Conservation (phyloP, 2,329 filamentous ascomycete species). For the Drechslerella coelobrocha region DNA sequence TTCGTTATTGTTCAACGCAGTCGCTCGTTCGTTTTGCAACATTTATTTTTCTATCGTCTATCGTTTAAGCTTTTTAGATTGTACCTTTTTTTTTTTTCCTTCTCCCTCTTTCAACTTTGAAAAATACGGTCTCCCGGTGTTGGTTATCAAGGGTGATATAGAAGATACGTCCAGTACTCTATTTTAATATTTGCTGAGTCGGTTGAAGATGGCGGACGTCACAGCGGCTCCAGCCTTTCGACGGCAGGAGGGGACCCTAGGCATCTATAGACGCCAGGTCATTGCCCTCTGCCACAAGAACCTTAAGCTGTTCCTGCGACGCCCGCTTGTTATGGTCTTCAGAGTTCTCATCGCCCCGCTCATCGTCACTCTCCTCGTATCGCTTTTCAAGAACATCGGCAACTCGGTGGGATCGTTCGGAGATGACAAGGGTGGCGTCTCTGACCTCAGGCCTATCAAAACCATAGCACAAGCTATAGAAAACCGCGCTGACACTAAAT, state of each 20-base stretch:
- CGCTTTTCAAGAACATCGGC: constrained; percentile 31
- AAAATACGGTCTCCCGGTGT: too few species aligned
- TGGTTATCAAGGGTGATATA: too few species aligned
- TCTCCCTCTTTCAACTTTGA: too few species aligned
- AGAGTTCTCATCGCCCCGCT: constrained; percentile 40
- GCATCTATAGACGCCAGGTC: constrained; percentile 31
- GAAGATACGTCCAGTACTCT: too few species aligned
- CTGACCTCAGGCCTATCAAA: constrained; percentile 63
- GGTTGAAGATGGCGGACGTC: constrained; percentile 14
- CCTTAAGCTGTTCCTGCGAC: constrained; percentile 43
- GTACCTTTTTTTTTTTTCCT: background rate
- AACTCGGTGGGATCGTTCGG: constrained; percentile 14
- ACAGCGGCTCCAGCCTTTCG: constrained; percentile 4
- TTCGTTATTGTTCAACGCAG: too few species aligned
- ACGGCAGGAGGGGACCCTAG: constrained; percentile 20
- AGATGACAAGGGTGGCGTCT: constrained; percentile 21
- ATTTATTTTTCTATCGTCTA: too few species aligned
- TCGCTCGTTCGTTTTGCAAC: too few species aligned
- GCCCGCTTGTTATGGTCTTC: constrained; percentile 37
- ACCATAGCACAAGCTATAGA: constrained; percentile 67
- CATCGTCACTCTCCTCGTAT: constrained; percentile 22
- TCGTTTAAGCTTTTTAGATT: too few species aligned
- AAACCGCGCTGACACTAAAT: constrained; percentile 61
- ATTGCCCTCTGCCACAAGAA: constrained; percentile 48
- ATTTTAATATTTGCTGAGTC: too few species aligned